Conservation (phyloP, 1,284 basidiomycete genomes). For the Irpex sp. region DNA sequence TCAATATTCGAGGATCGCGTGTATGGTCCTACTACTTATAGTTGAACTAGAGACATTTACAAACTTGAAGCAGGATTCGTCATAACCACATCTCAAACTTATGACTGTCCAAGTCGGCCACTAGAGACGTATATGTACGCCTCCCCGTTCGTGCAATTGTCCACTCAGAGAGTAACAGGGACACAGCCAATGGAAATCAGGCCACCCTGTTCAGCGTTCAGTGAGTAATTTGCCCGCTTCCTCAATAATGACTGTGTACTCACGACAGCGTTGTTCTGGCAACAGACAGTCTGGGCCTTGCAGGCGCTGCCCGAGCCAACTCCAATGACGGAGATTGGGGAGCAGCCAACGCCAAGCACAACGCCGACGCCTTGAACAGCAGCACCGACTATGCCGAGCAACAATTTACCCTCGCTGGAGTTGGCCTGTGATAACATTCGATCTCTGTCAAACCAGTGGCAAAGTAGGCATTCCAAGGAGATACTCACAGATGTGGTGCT, state of each 20-base stretch:
- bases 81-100: too few species aligned
- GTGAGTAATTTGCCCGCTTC: background rate
- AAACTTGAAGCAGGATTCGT: too few species aligned
- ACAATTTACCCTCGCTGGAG: too few species aligned
- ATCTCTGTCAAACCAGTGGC: background rate
- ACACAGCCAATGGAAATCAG: conserved; percentile 15
- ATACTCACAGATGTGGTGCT: conserved; percentile 15
- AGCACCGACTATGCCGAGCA: too few species aligned
- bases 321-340: conserved; percentile 22
- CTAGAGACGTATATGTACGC: background rate
- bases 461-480: background rate
- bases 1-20: too few species aligned
- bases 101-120: background rate
- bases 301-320: conserved; percentile 20
- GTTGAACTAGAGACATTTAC: too few species aligned
- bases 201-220: conserved; percentile 7
- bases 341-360: conserved; percentile 18
- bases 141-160: background rate
- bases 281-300: conserved; percentile 32
- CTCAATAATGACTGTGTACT: conserved; percentile 15
- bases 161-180: conserved; percentile 10
- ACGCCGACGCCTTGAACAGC: conserved; percentile 15
- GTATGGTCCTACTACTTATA: too few species aligned
- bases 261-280: conserved; percentile 36
- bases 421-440: conserved; percentile 7